Conservation (phyloP, 768 basidiomycete species). For the Tylopilus rubrobrunneus region DNA sequence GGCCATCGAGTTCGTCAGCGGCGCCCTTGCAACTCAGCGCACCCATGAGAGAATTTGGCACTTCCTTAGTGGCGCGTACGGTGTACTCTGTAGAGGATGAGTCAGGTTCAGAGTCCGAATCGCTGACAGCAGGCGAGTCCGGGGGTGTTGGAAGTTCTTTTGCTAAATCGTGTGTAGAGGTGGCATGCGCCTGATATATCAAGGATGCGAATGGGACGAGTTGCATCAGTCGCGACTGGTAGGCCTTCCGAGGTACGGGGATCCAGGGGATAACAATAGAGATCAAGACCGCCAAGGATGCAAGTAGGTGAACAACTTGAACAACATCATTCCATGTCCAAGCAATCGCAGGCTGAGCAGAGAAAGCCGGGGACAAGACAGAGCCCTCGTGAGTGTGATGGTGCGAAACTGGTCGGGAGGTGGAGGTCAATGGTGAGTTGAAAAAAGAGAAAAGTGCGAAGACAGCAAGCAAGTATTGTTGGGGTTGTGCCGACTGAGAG, state of each 20-base stretch:
- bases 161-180: background rate
- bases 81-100: constrained; percentile 29
- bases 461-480: constrained; percentile 74
- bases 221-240: constrained; percentile 22
- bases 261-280: constrained; percentile 52
- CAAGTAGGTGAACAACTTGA: constrained; percentile 63
- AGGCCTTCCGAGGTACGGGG: constrained; percentile 24
- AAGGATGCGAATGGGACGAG: constrained; percentile 25
- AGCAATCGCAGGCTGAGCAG: constrained; percentile 13
- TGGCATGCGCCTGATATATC: constrained; percentile 2
- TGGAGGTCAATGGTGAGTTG: constrained; percentile 63
- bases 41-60: constrained; percentile 15
- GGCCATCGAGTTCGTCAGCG: constrained; percentile 34
- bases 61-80: constrained; percentile 16
- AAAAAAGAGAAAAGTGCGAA: constrained; percentile 87
- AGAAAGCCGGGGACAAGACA: constrained; percentile 41
- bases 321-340: constrained; percentile 52
- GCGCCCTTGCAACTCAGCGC: constrained; percentile 36
- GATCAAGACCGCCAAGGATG: constrained; percentile 59
- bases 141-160: constrained; percentile 29
- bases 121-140: constrained; percentile 22
- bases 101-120: constrained; percentile 25
- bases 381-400: constrained; percentile 56
- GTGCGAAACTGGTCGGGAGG: constrained; percentile 28
- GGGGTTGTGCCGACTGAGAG: constrained; percentile 24